Conservation (phyloP, 1,139 yeast genomes). For the Pichia sp. region DNA sequence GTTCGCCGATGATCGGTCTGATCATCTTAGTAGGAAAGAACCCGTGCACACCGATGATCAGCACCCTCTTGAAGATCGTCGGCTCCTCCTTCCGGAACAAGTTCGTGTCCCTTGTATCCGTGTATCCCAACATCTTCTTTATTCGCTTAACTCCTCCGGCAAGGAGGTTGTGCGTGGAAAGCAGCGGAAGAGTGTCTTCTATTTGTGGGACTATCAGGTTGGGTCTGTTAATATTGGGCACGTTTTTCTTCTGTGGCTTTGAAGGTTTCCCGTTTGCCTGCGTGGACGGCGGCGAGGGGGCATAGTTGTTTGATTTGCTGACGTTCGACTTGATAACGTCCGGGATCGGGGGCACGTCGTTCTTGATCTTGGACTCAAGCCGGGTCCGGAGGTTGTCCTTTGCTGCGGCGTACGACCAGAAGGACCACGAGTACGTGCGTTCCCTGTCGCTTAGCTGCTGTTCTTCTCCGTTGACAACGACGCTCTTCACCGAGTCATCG, state of each 20-base stretch:
- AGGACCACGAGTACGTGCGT: slow-evolving; percentile 25
- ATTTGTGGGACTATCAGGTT: slow-evolving; percentile 34
- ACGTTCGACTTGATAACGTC: slow-evolving; percentile 29
- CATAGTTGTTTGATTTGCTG: slow-evolving; percentile 12
- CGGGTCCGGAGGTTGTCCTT: not conserved
- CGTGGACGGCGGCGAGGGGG: not conserved
- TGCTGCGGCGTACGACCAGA: slow-evolving; percentile 21
- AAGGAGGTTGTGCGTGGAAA: slow-evolving; percentile 19
- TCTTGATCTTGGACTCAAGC: not conserved
- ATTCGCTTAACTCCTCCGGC: slow-evolving; percentile 17
- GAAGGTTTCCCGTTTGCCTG: not conserved
- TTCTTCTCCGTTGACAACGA: slow-evolving; percentile 12
- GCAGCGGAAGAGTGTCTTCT: slow-evolving; percentile 31
- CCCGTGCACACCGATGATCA: slow-evolving; percentile 92
- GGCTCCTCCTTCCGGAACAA: slow-evolving; percentile 30
- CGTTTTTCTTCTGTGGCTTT: not conserved
- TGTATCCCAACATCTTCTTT: slow-evolving; percentile 20
- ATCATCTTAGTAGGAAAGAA: slow-evolving; percentile 86
- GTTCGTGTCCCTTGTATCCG: slow-evolving; percentile 21
- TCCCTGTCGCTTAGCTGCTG: not conserved
- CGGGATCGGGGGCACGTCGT: slow-evolving; percentile 10
- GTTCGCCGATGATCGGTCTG: slow-evolving; percentile 83
- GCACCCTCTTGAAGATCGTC: slow-evolving; percentile 42
- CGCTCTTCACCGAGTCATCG: not conserved
- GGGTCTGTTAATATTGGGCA: not conserved